phyloP scores from a whole-genome alignment of 1,139 yeast species.

The Magnusiomyces clavatus region DNA sequence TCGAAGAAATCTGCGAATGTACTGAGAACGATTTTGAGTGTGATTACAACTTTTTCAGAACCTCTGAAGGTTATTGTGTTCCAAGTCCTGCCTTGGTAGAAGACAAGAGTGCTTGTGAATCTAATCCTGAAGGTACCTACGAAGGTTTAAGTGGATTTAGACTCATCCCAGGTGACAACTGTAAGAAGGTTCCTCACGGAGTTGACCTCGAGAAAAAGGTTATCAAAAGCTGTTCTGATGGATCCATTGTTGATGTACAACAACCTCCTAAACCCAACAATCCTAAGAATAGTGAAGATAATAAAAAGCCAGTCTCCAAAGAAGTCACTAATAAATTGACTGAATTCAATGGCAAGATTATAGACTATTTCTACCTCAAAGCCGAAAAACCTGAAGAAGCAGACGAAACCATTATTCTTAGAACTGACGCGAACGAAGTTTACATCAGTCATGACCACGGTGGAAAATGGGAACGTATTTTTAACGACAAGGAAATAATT shows the following conservation, averaged over 20 bases:
- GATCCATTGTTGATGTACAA: slow-evolving; percentile 8
- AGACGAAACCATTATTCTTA: slow-evolving; percentile 69
- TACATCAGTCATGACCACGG: slow-evolving; percentile 81
- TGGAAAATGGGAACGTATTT: slow-evolving; percentile 43
- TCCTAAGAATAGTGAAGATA: slow-evolving; percentile 20
- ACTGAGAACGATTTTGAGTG: slow-evolving; percentile 66
- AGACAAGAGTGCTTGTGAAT: slow-evolving; percentile 17
- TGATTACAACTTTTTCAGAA: slow-evolving; percentile 45
- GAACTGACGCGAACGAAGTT: slow-evolving; percentile 45
- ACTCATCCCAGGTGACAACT: slow-evolving; percentile 45
- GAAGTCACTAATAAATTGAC: slow-evolving; percentile 13
- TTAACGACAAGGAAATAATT: slow-evolving; percentile 42
- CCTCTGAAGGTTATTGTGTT: slow-evolving; percentile 45
- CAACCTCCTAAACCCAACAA: slow-evolving; percentile 21
- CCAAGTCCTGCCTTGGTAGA: slow-evolving; percentile 36
- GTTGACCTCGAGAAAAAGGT: slow-evolving; percentile 19
- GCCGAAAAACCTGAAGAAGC: slow-evolving; percentile 32
- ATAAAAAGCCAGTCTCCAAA: slow-evolving; percentile 20
- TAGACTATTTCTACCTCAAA: slow-evolving; percentile 51
- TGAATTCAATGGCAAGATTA: slow-evolving; percentile 37
- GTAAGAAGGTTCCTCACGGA: slow-evolving; percentile 27
- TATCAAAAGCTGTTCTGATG: slow-evolving; percentile 17
- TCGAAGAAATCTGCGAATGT: slow-evolving; percentile 61
- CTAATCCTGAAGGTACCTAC: slow-evolving; percentile 31
- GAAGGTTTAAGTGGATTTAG: slow-evolving; percentile 30